Evolutionary conservation across 2,329 filamentous ascomycete species (phyloP), one percentile per base, ranked within the genome.

Genomic region (Sphaceloma murrayae): DNA sequence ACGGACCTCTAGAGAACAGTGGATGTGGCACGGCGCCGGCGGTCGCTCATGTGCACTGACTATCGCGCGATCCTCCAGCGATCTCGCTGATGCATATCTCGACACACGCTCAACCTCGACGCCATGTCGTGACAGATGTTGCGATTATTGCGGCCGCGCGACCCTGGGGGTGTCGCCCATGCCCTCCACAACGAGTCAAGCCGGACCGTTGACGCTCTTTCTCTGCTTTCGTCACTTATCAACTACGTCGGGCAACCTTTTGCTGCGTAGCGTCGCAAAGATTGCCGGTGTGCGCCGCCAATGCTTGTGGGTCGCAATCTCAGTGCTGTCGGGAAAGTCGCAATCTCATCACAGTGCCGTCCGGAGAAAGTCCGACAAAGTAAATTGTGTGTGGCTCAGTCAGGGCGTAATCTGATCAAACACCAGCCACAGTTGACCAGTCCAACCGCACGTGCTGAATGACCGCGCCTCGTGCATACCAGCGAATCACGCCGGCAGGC

Each of bases 1-100:
- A 39, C 16, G 34, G 11, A 27, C 36, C 36, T 24, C 36, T 22
- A 40, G 18, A 10, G 24, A 16, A 40, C 36, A 29, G 13, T 27
- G 36, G 36, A 29, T 27, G 36, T 40, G 36, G 36, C 36, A 40
- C 19, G 26, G 36, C 36, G 36, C 36, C 36, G 24, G 24, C 36
- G 21, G 16, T 10, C 7, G n/a, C n/a, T 40, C 36, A 24, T 29
- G 2, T 29, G 22, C 22, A 29, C 24, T 22, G 14, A 13, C 36
- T 14, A 40, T 40, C 36, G 36, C 36, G 36, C 22, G 21, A 29
- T 14, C 22, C 8, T 14, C 21, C 21, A 40, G 36, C 6, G 24
- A 40, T 40, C 36, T 40, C 13, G n/a, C n/a, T n/a, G n/a, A n/a
- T 38, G 34, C 34, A 24, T 38, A 27, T 27, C 24, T 27, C 11